Evolutionary conservation across 192 early-diverging fungal genomes (phyloP), one percentile per base, ranked within the genome.

Genomic region (Phycomyces blakesleeanus): DNA sequence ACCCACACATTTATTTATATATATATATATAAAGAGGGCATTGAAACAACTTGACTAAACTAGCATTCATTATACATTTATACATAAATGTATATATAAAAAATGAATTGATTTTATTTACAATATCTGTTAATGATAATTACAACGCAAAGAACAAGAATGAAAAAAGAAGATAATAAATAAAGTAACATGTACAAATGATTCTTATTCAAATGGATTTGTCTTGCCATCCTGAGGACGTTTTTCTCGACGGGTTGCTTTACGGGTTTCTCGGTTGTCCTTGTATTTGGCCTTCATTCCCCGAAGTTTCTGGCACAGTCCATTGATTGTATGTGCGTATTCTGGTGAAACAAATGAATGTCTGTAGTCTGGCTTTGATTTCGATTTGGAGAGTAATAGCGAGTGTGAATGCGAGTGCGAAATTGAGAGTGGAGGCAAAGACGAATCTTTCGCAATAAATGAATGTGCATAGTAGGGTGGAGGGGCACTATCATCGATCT

Each of bases 151-250:
- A n/a, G n/a, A n/a, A n/a, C n/a, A 41, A 41, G 14, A 41, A 41
- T 10, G 14, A 41, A 14, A 41, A 41, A 41, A 41, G 40, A 41
- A 41, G 14, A 41, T 14, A 41, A 41, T 14, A 41, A 41, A 6
- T 10, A 47, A 14, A 47, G 11, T 18, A 47, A 47, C 44, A 47
- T n/a, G 3, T n/a, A 47, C 44, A 47, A 47, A 47, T 47, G 18
- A 47, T 6, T 47, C 18, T n/a, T n/a, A 69, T 40, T 69, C 67
- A 61, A 69, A 62, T 39, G 67, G 60, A 51, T 69, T 69, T 15
- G 67, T 69, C 38, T 69, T 69, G 5, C 67, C 67, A 63, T 69
- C 67, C 26, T 69, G 67, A 16, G 67, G 67, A 20, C 47, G 51
- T 47, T 69, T 69, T 41, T 69, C 67, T 26, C 67, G 24, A 25